Evolutionary conservation across 2,329 filamentous ascomycete species (phyloP).

Genomic region (Aureobasidium namibiae): DNA sequence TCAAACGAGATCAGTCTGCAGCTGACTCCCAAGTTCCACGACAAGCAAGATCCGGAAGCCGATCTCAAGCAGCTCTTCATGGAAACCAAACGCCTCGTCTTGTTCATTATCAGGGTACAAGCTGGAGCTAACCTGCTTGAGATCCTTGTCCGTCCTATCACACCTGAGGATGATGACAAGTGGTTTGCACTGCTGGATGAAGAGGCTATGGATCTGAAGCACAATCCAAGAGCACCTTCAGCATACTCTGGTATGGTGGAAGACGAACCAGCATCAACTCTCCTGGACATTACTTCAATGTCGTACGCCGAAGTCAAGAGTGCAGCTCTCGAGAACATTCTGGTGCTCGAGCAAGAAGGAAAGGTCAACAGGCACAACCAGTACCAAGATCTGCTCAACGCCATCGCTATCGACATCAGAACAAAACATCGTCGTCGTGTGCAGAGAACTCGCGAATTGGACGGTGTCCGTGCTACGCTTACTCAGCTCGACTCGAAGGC

Average conservation of each 20-base stretch:
- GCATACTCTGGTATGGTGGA: conserved; percentile 16
- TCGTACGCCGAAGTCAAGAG: conserved; percentile 88
- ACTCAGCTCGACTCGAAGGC: conserved; percentile 76
- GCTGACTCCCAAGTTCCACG: conserved; percentile 79
- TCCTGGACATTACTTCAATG: conserved; percentile 84
- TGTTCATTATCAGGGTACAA: conserved; percentile 97
- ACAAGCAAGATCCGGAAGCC: conserved; percentile 86
- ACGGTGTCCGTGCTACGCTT: conserved; percentile 70
- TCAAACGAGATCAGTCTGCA: conserved; percentile 87
- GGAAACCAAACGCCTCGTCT: conserved; percentile 92
- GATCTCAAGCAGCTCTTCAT: conserved; percentile 90
- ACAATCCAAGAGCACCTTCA: conserved; percentile 10
- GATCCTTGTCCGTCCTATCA: conserved; percentile 85
- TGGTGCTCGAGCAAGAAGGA: conserved; percentile 72
- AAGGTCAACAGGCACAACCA: conserved; percentile 80
- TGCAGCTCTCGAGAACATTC: conserved; percentile 86
- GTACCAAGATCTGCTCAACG: conserved; percentile 97
- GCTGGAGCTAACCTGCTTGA: conserved; percentile 87
- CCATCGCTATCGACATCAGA: conserved; percentile 91
- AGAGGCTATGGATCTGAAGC: conserved; percentile 57
- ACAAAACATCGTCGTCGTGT: conserved; percentile 91
- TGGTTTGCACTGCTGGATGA: conserved; percentile 77
- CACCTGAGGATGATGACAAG: conserved; percentile 76
- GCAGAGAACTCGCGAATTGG: conserved; percentile 83
- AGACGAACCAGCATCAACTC: conserved; percentile 23